Evolutionary conservation across 768 basidiomycete genomes (phyloP).

Genomic region (Mycena amicta): DNA sequence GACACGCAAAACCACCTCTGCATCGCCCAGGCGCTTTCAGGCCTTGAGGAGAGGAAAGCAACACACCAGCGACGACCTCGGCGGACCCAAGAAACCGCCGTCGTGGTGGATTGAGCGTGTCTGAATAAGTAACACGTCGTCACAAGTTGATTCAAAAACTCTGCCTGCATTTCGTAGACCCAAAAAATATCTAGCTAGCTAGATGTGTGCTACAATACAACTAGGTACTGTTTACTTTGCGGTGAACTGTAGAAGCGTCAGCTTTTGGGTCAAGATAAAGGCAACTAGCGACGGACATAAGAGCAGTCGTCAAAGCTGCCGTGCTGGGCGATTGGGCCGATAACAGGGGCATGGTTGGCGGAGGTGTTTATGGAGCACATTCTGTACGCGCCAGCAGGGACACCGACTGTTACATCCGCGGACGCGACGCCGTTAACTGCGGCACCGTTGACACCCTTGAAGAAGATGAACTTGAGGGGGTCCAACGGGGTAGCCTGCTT

Average conservation of each 20-base stretch:
- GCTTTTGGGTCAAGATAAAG: conserved; percentile 1
- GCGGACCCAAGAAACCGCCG: conserved; percentile 42
- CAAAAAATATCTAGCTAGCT: background rate
- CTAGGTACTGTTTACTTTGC: conserved; percentile 7
- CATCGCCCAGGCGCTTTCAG: conserved; percentile 25
- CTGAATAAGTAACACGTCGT: conserved; percentile 7
- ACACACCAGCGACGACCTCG: conserved; percentile 37
- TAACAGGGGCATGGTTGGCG: conserved; percentile 58
- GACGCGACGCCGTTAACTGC: conserved; percentile 51
- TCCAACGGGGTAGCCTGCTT: conserved; percentile 48
- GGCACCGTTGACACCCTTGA: conserved; percentile 50
- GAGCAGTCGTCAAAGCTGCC: conserved; percentile 60
- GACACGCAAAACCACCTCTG: conserved; percentile 26
- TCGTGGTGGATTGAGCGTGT: conserved; percentile 28
- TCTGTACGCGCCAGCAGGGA: conserved; percentile 61
- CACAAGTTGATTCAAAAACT: background rate
- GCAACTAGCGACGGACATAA: conserved; percentile 43
- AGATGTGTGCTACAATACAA: background rate
- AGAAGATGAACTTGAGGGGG: conserved; percentile 57
- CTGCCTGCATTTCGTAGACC: background rate
- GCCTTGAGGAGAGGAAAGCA: conserved; percentile 25
- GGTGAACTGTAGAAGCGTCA: conserved; percentile 33
- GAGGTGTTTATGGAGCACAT: conserved; percentile 57
- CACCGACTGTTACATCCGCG: conserved; percentile 52
- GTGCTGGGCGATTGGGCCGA: conserved; percentile 64